Base-by-base conservation (phyloP, 345 rosid species). In the Eucalyptus sp. region DNA sequence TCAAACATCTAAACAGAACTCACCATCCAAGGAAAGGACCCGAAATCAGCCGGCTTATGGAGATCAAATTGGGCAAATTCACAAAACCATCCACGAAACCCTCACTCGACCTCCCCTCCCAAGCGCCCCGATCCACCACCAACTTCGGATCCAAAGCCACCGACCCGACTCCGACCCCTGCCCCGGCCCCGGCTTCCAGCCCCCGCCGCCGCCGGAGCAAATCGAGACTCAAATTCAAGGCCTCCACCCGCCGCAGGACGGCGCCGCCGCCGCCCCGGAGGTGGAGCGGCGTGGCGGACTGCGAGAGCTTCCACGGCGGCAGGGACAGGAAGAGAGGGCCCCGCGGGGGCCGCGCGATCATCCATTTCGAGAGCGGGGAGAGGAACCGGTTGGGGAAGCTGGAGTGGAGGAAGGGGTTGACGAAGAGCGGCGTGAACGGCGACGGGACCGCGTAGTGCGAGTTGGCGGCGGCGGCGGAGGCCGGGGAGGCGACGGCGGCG, bases 11-110 rank as follows among this genome's bases (percentile, higher is more conserved):
- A 87, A 10, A 81, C 49, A 46, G 4, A 14, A 85, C 88, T 51
- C 92, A 97, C 99, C 99, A 95, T 93, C 98, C 96, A 88, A 98
- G 93, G 56, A 94, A 88, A 91, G 99, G 99, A 71, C 99, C 99
- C 88, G 99, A 98, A 86, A 93, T 94, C 92, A 98, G 71, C 87
- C 98, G 95, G 60, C 95, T 90, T 58, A 98, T 20, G 6, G 99
- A 97, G 88, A 98, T 93, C 88, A 93, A 56, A 93, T 98, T 98
- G 33, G 99, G 99, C 90, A 93, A 90, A 94, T 96, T 97, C 86
- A 97, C 92, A 60, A 95, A 95, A 90, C 96, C 95, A 88, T 91
- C 92, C 29, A 92, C 64, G 20, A 94, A 43, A 84, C 92, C 91
- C 86, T 89, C 89, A 49, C 50, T 89, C 81, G 25, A 87, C 89